Percentiles rank a stretch among this genome's conserved stretches.
Conservation (phyloP, 2,329 filamentous ascomycete genomes). For the Nannizziopsis barbatae region DNA sequence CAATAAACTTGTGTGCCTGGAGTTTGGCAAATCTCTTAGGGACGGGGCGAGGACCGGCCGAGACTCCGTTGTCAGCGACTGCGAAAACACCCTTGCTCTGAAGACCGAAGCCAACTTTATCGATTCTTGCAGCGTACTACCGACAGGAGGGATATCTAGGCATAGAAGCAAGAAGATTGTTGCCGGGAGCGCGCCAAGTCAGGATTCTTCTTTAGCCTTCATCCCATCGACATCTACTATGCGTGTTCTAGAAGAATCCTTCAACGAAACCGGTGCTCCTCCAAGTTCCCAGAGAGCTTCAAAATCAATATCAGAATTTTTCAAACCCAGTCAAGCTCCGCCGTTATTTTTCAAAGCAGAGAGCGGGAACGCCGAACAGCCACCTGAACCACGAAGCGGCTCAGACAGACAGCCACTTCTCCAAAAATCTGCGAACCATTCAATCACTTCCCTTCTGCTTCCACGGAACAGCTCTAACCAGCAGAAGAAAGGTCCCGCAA, state of each 20-base stretch:
- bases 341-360: not conserved
- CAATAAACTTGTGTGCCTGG: constrained; percentile 36
- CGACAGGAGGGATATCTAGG: not conserved
- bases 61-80: not conserved
- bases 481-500: constrained; percentile 5
- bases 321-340: constrained; percentile 9
- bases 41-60: not conserved
- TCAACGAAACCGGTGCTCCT: not conserved
- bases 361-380: not conserved
- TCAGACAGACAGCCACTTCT: not conserved
- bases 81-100: not conserved
- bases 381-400: constrained; percentile 3
- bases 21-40: constrained; percentile 16
- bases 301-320: constrained; percentile 11
- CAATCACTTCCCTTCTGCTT: not conserved
- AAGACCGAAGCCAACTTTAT: not conserved
- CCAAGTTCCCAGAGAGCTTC: constrained; percentile 7
- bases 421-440: not conserved
- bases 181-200: not conserved
- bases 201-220: constrained; percentile 2
- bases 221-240: constrained; percentile 10
- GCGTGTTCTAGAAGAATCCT: constrained; percentile 11
- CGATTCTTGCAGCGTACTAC: not conserved
- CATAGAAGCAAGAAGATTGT: not conserved
- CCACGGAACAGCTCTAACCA: not conserved